Percentiles rank a stretch among this genome's conserved stretches.
These are phyloP conservation scores for Claviceps africana DNA, from an alignment of 2,329 filamentous ascomycete genomes.

Conservation along the genomic window DNA sequence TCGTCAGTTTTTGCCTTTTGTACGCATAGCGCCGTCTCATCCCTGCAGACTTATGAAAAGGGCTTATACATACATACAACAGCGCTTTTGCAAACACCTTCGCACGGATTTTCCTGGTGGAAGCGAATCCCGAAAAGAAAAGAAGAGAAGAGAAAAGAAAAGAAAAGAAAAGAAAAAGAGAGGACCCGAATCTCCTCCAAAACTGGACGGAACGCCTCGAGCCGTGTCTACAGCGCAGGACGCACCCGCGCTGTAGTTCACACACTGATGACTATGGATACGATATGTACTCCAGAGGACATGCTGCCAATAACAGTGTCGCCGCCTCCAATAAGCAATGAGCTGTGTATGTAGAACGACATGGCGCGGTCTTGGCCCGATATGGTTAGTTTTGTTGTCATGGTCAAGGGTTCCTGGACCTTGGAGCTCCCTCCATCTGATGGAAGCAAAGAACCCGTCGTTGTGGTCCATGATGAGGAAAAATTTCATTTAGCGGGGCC, in stretches of 20 bases:
- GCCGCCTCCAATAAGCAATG: no score
- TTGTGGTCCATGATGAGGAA: no score
- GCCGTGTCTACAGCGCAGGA: not conserved
- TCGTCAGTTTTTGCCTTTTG: not conserved
- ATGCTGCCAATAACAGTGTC: not conserved
- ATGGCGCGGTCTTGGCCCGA: not conserved
- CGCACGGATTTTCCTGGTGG: not conserved
- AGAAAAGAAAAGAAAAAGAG: no score
- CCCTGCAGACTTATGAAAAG: not conserved
- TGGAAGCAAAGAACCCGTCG: no score
- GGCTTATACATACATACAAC: not conserved
- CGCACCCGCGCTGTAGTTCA: not conserved
- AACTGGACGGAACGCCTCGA: not conserved
- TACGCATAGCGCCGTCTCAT: not conserved
- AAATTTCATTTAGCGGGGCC: no score
- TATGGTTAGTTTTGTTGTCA: not conserved
- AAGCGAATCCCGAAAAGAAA: not conserved
- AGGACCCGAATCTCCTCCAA: no score
- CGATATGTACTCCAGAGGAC: not conserved
- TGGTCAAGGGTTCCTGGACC: not conserved
- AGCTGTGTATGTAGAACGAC: not conserved
- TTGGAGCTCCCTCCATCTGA: not conserved
- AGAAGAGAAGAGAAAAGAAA: no score
- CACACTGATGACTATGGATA: not conserved
- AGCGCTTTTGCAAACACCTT: not conserved